A percentile compares a stretch with the other conserved stretches of the same genome.
Conservation (phyloP, 306 rosid species). For the Fragaria vesca region DNA sequence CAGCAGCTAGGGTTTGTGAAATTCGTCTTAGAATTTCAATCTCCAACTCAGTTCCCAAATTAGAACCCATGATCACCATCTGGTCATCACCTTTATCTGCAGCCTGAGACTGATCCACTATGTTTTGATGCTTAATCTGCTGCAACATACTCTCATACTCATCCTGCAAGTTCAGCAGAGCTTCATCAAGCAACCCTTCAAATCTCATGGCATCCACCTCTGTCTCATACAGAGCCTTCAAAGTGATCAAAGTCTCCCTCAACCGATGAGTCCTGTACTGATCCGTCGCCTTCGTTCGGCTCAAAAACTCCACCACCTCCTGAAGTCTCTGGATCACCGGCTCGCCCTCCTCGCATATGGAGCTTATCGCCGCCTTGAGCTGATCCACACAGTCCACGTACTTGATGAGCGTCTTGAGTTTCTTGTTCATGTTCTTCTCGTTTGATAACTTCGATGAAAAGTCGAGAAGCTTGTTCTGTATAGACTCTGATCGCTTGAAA, state of each 20-base stretch:
- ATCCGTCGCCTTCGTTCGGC: conserved; percentile 82
- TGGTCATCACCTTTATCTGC: neutral
- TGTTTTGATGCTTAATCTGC: conserved; percentile 47
- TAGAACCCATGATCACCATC: conserved; percentile 21
- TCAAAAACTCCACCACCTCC: conserved; percentile 87
- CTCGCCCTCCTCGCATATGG: conserved; percentile 59
- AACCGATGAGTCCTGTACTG: conserved; percentile 48
- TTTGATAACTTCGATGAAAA: conserved; percentile 37
- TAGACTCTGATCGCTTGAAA: conserved; percentile 54
- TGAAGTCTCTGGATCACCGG: conserved; percentile 77
- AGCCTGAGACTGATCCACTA: conserved; percentile 15
- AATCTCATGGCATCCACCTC: conserved; percentile 79
- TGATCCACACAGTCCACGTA: conserved; percentile 58
- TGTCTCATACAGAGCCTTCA: conserved; percentile 66
- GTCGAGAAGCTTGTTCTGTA: conserved; percentile 47
- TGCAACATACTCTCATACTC: conserved; percentile 59
- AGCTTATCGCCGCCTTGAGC: conserved; percentile 42
- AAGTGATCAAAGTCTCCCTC: conserved; percentile 63
- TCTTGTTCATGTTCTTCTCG: conserved; percentile 27
- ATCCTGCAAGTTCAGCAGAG: conserved; percentile 72
- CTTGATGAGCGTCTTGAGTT: conserved; percentile 46
- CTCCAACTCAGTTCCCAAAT: conserved; percentile 57
- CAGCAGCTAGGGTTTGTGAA: conserved; percentile 54
- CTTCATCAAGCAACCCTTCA: conserved; percentile 76
- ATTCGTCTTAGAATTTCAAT: conserved; percentile 53